A percentile compares a stretch with the other conserved stretches of the same genome.
Evolutionary conservation across 495 filamentous ascomycete genomes (phyloP).

Genomic region (Schizothecium vesticola): DNA sequence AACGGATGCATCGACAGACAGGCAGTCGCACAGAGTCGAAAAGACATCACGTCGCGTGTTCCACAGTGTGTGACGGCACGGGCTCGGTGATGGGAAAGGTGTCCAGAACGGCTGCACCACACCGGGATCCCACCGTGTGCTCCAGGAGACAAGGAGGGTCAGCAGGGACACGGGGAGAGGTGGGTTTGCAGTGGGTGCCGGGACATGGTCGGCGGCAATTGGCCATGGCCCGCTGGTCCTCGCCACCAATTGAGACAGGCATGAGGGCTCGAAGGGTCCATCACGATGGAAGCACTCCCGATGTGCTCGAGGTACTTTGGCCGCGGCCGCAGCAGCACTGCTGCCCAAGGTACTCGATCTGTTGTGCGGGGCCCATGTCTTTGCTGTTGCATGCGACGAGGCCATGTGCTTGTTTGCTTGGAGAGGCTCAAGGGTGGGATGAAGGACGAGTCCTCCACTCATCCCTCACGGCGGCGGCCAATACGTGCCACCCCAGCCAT

Average conservation of each 20-base stretch:
- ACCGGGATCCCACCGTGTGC: background rate
- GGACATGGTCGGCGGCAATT: conserved; percentile 12
- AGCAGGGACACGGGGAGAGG: background rate
- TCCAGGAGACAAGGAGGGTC: conserved; percentile 3
- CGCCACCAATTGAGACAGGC: conserved; percentile 1
- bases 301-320: conserved; percentile 4
- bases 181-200: background rate
- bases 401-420: conserved; percentile 7
- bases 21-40: background rate
- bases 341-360: conserved; percentile 10
- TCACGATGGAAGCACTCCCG: background rate
- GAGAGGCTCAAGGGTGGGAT: conserved; percentile 5
- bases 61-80: background rate
- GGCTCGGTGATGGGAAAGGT: conserved; percentile 1
- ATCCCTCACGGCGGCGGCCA: conserved; percentile 26
- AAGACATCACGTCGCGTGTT: background rate
- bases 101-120: background rate
- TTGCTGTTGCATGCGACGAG: background rate
- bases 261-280: conserved; percentile 3
- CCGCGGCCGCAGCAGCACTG: conserved; percentile 3
- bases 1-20: background rate
- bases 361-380: background rate
- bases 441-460: conserved; percentile 14
- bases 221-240: background rate
- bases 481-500: conserved; percentile 42